Conservation (phyloP, 2,329 filamentous ascomycete species). For the Penicillium sp. region DNA sequence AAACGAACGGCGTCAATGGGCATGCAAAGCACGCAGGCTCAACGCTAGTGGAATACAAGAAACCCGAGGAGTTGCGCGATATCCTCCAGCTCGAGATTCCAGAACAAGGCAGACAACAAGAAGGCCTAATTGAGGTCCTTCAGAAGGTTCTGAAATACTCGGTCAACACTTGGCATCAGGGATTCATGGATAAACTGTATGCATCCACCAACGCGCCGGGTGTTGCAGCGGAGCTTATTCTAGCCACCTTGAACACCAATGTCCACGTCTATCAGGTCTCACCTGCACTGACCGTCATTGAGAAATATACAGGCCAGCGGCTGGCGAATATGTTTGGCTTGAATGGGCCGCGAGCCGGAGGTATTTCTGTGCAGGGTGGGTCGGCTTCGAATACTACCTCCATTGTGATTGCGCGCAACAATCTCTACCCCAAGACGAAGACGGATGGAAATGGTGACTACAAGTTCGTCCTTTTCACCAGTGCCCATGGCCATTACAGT, state of each 20-base stretch:
- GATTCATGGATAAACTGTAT: constrained; percentile 94
- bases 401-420: constrained; percentile 84
- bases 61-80: constrained; percentile 58
- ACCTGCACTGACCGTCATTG: constrained; percentile 79
- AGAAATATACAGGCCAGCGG: constrained; percentile 73
- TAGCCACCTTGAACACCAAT: constrained; percentile 88
- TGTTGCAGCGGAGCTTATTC: constrained; percentile 77
- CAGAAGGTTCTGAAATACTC: constrained; percentile 74
- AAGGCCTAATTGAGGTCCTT: constrained; percentile 71
- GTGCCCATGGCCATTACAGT: constrained; percentile 86
- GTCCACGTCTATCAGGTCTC: constrained; percentile 93
- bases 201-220: constrained; percentile 86
- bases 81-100: constrained; percentile 56
- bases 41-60: constrained; percentile 62
- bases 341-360: constrained; percentile 64
- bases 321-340: constrained; percentile 78
- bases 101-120: constrained; percentile 57
- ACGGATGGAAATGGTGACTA: constrained; percentile 61
- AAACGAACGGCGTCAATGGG: constrained; percentile 39
- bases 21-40: constrained; percentile 58
- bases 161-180: constrained; percentile 98
- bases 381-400: constrained; percentile 81
- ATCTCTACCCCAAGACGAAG: constrained; percentile 76
- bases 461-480: constrained; percentile 82
- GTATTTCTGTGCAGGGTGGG: constrained; percentile 75